phyloP scores from a whole-genome alignment of 169 alveolate genomes.

The Besnoitia besnoiti region DNA sequence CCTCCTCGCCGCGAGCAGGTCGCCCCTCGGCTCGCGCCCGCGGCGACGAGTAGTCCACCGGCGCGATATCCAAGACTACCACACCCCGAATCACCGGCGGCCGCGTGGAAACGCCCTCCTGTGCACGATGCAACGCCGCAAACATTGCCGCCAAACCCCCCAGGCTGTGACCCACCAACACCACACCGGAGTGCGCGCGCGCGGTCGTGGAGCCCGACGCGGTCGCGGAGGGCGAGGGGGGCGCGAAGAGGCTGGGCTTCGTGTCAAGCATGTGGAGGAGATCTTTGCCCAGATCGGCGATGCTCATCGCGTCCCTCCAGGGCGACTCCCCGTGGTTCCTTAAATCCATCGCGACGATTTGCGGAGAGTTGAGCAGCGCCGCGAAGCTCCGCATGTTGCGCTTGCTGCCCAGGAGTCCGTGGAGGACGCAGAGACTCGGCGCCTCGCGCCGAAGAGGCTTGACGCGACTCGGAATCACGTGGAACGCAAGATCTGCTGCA shows the following conservation, averaged over 20 bases:
- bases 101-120: not conserved
- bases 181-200: too few species aligned
- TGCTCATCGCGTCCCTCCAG: not conserved
- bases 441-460: not conserved
- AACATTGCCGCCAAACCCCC: not conserved
- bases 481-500: not conserved
- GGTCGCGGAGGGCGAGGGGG: not conserved
- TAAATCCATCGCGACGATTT: not conserved
- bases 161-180: slow-evolving; percentile 3
- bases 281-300: not conserved
- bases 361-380: not conserved
- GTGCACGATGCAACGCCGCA: not conserved
- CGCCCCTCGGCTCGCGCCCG: not conserved
- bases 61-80: not conserved
- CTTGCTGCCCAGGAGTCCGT: slow-evolving; percentile 20
- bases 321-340: slow-evolving; percentile 18
- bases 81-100: not conserved
- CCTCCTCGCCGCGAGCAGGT: not conserved
- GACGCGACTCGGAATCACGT: not conserved
- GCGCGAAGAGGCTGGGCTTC: not conserved
- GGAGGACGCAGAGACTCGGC: not conserved
- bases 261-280: not conserved
- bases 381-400: not conserved
- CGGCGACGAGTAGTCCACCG: not conserved
- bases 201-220: not conserved